A percentile compares a stretch with the other conserved stretches of the same genome.
Evolutionary conservation across 2,329 filamentous ascomycete genomes (phyloP).

Genomic region (Sporothrix humicola): DNA sequence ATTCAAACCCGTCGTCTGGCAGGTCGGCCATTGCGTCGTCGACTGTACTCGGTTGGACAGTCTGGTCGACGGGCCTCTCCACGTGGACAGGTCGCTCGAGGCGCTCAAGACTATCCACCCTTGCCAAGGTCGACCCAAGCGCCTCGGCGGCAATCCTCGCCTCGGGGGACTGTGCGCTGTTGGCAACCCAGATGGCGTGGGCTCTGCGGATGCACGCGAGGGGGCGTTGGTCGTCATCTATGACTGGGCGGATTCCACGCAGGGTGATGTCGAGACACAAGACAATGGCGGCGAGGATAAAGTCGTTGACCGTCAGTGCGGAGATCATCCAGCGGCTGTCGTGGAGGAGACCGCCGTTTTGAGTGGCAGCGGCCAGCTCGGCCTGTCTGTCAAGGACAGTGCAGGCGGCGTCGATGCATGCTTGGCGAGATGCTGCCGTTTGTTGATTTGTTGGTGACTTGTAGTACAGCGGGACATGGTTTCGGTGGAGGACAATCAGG

Average conservation of each 20-base stretch:
- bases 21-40: no score
- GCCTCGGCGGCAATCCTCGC: slow-evolving; percentile 7
- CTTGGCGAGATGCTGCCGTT: background rate
- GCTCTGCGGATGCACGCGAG: background rate
- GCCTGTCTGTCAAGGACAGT: slow-evolving; percentile 42
- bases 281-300: slow-evolving; percentile 58
- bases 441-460: background rate
- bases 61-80: no score
- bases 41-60: no score
- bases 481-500: slow-evolving; percentile 45
- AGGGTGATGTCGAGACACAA: slow-evolving; percentile 46
- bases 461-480: slow-evolving; percentile 38
- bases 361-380: slow-evolving; percentile 44
- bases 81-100: no score
- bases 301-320: slow-evolving; percentile 55
- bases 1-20: slow-evolving; percentile 1
- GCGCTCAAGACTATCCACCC: background rate
- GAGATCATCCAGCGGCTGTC: slow-evolving; percentile 54
- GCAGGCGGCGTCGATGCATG: slow-evolving; percentile 42
- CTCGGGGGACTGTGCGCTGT: background rate
- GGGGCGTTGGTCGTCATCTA: background rate
- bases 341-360: slow-evolving; percentile 52
- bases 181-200: slow-evolving; percentile 5
- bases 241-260: background rate
- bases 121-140: background rate